phyloP scores from a whole-genome alignment of 257 asterid species.

The Coffea canephora region DNA sequence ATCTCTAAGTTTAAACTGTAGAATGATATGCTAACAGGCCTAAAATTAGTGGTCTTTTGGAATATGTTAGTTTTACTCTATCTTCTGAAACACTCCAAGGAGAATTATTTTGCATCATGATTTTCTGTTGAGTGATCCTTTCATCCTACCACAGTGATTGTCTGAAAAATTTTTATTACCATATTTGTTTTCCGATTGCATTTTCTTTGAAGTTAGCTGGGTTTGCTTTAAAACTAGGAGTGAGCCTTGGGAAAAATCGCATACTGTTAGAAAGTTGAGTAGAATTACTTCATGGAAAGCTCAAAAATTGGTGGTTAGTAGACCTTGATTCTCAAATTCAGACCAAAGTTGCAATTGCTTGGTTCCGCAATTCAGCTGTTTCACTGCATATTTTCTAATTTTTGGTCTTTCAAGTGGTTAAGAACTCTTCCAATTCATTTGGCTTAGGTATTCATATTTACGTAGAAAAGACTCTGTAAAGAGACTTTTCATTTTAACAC shows the following conservation, averaged over 20 bases:
- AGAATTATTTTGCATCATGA: not conserved
- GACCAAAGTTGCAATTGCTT: not conserved
- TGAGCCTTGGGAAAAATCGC: not conserved
- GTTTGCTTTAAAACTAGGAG: not conserved
- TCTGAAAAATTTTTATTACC: too few relatives aligned
- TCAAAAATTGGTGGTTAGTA: too few relatives aligned
- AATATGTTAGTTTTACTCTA: too few relatives aligned
- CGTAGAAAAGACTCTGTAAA: too few relatives aligned
- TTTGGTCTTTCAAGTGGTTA: not conserved
- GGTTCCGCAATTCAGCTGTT: not conserved
- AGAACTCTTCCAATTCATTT: not conserved
- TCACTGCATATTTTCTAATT: not conserved
- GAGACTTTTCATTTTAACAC: too few relatives aligned
- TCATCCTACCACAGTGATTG: not conserved
- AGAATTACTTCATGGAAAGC: not conserved
- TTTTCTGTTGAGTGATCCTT: not conserved
- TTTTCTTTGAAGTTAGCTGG: not conserved
- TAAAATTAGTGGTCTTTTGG: too few relatives aligned
- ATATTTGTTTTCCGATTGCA: too few relatives aligned
- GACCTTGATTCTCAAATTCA: not conserved
- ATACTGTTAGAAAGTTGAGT: not conserved
- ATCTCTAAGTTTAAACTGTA: too few relatives aligned
- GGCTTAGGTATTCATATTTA: not conserved
- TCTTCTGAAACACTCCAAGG: too few relatives aligned
- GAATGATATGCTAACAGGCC: too few relatives aligned